Evolutionary conservation across 2,329 filamentous ascomycete genomes (phyloP).

Genomic region (Claviceps sp.): DNA sequence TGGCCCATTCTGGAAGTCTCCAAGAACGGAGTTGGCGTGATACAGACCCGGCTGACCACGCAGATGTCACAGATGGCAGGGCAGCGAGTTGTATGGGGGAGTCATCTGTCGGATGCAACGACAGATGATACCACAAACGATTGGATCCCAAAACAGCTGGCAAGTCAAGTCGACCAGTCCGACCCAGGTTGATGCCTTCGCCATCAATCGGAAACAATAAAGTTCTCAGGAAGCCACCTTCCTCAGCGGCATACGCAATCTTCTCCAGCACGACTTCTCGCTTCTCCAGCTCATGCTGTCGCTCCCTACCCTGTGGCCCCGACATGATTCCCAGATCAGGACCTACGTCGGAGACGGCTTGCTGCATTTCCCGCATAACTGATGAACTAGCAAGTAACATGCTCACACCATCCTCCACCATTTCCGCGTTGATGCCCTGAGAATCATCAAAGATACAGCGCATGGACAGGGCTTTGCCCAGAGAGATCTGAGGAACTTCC

Average conservation of each 20-base stretch:
- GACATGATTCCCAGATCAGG: conserved; percentile 66
- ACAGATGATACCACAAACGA: conserved; percentile 89
- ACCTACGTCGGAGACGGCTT: conserved; percentile 62
- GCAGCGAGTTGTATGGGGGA: conserved; percentile 61
- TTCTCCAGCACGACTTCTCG: conserved; percentile 77
- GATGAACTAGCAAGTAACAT: conserved; percentile 62
- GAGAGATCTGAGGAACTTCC: conserved; percentile 64
- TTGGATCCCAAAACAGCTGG: conserved; percentile 63
- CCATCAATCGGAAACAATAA: conserved; percentile 67
- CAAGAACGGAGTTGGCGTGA: conserved; percentile 87
- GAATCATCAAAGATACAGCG: conserved; percentile 85
- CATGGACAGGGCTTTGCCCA: conserved; percentile 82
- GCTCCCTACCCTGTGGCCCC: conserved; percentile 53
- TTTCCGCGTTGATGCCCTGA: conserved; percentile 89
- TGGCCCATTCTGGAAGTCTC: conserved; percentile 93
- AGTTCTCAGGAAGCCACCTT: conserved; percentile 69
- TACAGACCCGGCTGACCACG: conserved; percentile 86
- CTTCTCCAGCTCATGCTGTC: conserved; percentile 67
- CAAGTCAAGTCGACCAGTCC: conserved; percentile 66
- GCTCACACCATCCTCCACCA: conserved; percentile 90
- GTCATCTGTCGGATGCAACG: conserved; percentile 83
- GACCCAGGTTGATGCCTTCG: conserved; percentile 70
- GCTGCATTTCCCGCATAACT: conserved; percentile 75
- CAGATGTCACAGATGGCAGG: conserved; percentile 57
- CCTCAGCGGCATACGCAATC: conserved; percentile 66